phyloP scores from a whole-genome alignment of 2,329 filamentous ascomycete genomes.

The Hypoxylon sp. region DNA sequence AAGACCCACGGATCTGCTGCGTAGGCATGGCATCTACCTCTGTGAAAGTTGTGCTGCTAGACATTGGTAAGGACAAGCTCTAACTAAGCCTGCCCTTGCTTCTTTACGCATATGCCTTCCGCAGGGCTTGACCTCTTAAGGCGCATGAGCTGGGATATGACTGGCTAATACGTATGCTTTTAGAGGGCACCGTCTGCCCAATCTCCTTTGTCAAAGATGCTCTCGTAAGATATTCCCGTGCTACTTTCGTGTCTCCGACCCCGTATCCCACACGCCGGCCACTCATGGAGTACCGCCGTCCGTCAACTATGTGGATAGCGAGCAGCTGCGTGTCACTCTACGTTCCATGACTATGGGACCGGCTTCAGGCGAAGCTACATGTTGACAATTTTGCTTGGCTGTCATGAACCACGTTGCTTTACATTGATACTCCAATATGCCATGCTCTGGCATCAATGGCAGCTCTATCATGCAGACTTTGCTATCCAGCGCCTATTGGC shows the following conservation, averaged over 20 bases:
- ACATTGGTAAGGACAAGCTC: constrained; percentile 62
- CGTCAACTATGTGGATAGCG: constrained; percentile 23
- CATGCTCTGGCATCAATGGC: too few species aligned
- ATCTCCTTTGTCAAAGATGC: constrained; percentile 87
- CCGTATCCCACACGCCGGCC: constrained; percentile 12
- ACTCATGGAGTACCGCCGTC: constrained; percentile 30
- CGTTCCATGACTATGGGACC: not conserved
- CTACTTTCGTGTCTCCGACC: constrained; percentile 18
- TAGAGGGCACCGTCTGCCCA: constrained; percentile 83
- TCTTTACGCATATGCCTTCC: constrained; percentile 21
- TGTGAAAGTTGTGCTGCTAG: constrained; percentile 61
- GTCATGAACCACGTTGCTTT: constrained; percentile 15
- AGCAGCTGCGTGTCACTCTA: constrained; percentile 25
- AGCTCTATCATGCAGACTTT: constrained; percentile 7
- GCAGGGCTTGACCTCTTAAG: constrained; percentile 23
- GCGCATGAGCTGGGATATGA: constrained; percentile 48
- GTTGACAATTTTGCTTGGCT: constrained; percentile 4
- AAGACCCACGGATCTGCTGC: constrained; percentile 27
- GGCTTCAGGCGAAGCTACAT: constrained; percentile 3
- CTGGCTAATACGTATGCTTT: constrained; percentile 51
- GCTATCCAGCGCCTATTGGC: constrained; percentile 6
- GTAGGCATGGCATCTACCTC: constrained; percentile 46
- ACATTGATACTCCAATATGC: constrained; percentile 7
- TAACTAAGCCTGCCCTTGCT: constrained; percentile 33
- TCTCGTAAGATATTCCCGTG: constrained; percentile 66